phyloP scores from a whole-genome alignment of 208 protist species.

The Trypanosoma caninum region DNA sequence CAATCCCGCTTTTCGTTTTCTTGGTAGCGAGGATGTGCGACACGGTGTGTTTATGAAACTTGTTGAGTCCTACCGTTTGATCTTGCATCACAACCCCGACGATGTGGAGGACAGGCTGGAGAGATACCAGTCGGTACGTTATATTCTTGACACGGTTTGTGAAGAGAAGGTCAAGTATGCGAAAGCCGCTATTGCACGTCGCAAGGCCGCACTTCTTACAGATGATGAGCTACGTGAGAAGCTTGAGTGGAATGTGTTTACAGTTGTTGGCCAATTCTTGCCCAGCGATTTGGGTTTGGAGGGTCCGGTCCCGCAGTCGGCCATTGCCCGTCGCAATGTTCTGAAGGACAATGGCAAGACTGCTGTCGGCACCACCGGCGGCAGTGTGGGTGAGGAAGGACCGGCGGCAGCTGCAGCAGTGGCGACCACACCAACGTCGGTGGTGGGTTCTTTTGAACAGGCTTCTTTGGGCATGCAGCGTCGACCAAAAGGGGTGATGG shows the following conservation, averaged over 20 bases:
- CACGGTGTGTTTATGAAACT: constrained; percentile 69
- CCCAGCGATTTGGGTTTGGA: constrained; percentile 74
- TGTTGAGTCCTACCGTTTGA: constrained; percentile 70
- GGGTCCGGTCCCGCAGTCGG: constrained; percentile 58
- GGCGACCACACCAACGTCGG: neutral
- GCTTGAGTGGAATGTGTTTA: constrained; percentile 81
- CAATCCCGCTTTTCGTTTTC: constrained; percentile 72
- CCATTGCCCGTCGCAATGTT: constrained; percentile 30
- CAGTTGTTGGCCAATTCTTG: constrained; percentile 64
- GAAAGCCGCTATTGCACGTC: constrained; percentile 67
- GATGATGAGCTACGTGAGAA: constrained; percentile 80
- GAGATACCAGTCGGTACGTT: constrained; percentile 35
- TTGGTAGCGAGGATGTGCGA: constrained; percentile 71
- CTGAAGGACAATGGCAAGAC: neutral
- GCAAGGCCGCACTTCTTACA: constrained; percentile 76
- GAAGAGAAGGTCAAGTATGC: constrained; percentile 76
- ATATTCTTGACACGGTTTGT: constrained; percentile 56
- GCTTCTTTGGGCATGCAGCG: constrained; percentile 7
- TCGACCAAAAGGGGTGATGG: constrained; percentile 25
- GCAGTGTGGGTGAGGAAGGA: neutral
- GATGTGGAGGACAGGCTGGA: constrained; percentile 78
- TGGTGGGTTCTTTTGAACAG: neutral
- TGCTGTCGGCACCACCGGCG: neutral
- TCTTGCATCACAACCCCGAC: constrained; percentile 60
- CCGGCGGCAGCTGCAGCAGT: neutral